phyloP scores from a whole-genome alignment of 2,329 filamentous ascomycete genomes.

The Epichloe gansuensis region DNA sequence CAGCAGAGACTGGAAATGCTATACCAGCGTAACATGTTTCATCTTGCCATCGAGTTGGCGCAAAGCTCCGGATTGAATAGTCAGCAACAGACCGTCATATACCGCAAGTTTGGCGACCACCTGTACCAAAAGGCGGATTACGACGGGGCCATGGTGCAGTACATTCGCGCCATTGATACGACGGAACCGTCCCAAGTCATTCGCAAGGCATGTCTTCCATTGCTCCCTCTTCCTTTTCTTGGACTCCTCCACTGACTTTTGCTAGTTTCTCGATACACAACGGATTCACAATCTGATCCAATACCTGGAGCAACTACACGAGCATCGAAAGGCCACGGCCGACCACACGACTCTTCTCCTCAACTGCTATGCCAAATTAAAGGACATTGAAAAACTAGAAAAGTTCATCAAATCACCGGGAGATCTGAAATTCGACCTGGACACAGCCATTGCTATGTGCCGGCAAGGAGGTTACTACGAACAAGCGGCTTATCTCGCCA shows the following conservation, averaged over 20 bases:
- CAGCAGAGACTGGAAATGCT: conserved; percentile 86
- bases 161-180: conserved; percentile 88
- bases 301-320: conserved; percentile 91
- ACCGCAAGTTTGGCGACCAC: conserved; percentile 85
- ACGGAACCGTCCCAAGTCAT: conserved; percentile 96
- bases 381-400: conserved; percentile 92
- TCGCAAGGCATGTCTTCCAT: conserved; percentile 49
- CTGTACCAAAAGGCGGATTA: conserved; percentile 92
- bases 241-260: conserved; percentile 6
- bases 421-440: conserved; percentile 89
- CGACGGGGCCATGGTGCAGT: conserved; percentile 98
- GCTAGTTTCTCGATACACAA: conserved; percentile 84
- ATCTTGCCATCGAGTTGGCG: conserved; percentile 81
- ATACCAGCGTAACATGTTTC: conserved; percentile 86
- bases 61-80: conserved; percentile 74
- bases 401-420: conserved; percentile 93
- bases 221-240: not conserved
- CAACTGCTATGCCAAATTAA: conserved; percentile 96
- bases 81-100: conserved; percentile 80
- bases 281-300: conserved; percentile 95
- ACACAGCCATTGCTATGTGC: conserved; percentile 96
- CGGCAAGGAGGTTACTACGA: conserved; percentile 94
- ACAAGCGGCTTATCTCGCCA: conserved; percentile 88
- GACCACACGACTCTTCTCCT: conserved; percentile 90
- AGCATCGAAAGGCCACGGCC: conserved; percentile 81